A percentile compares a stretch with the other conserved stretches of the same genome.
Conservation (phyloP, 139 green algal species). For the Coelastrella sp. region DNA sequence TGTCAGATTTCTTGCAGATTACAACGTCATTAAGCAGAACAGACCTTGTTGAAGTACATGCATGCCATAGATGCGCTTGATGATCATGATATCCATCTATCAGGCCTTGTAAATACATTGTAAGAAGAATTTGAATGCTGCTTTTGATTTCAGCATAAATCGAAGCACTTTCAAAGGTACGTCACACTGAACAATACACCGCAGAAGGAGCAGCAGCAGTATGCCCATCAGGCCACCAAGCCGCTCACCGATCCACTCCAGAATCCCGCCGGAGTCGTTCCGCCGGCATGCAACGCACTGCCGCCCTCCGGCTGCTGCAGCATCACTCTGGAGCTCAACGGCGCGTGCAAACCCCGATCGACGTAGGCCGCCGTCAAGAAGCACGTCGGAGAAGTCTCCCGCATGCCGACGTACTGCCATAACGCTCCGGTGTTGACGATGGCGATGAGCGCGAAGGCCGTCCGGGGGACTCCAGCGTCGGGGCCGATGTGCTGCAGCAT, state of each 20-base stretch:
- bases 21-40: no score
- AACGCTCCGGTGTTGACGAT: slow-evolving; percentile 35
- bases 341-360: not conserved
- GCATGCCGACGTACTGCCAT: slow-evolving; percentile 28
- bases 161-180: no score
- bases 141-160: no score
- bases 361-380: slow-evolving; percentile 17
- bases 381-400: not conserved
- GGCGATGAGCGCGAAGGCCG: not conserved
- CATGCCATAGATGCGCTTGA: no score
- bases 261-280: slow-evolving; percentile 27
- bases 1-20: no score
- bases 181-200: no score
- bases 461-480: not conserved
- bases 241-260: slow-evolving; percentile 42
- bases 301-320: slow-evolving; percentile 38
- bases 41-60: no score
- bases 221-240: no score
- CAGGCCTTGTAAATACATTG: no score
- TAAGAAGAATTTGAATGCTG: no score
- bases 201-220: no score
- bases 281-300: slow-evolving; percentile 26
- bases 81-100: no score
- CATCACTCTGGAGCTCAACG: not conserved
- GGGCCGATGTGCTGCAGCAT: slow-evolving; percentile 2